Evolutionary conservation across 805 yeast genomes (phyloP), one percentile per base, ranked within the genome.

Genomic region (Candida dendrica): DNA sequence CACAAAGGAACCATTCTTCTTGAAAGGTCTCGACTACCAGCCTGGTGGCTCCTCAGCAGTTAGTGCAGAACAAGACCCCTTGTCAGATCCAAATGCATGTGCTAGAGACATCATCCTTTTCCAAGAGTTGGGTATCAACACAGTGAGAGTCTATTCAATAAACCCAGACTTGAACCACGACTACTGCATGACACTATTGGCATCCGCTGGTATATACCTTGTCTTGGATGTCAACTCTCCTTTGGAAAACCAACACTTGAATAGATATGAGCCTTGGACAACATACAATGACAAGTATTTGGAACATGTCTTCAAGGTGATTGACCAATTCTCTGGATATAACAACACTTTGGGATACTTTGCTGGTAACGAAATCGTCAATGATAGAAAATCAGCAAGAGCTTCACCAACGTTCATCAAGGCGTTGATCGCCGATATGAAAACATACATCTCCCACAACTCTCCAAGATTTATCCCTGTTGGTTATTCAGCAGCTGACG

Each of bases 401-500:
- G 60, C 59, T 32, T 80, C 96, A 0, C 95, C 97, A 2, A 68
- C 72, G 3, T 91, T 79, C 56, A 68, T 91, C 35, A 87, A 88
- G 53, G 89, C 86, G 0, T 72, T 90, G 24, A 69, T 88, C 5
- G 69, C 91, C 38, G 97, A 91, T 62, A 74, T 91, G 67, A 90
- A 90, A 60, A 64, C 65, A 24, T 91, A 84, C 57, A 79, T 87
- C 46, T 58, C 64, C 8, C 52, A 58, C 22, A 76, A 86, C 52
- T 62, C 79, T 3, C 73, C 78, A 2, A 72, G 98, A 42, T 54
- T 55, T 13, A 75, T 91, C 15, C 98, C 98, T 1, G 86, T 91
- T 31, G 98, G 98, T 1, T 91, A 91, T 60, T 88, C 97, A 0
- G 97, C 98, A 0, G 98, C 97, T 1, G 98, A 91, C 63, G 97